Evolutionary conservation across 805 yeast species (phyloP), one percentile per base, ranked within the genome.

Genomic region (Lipomyces orientalis): DNA sequence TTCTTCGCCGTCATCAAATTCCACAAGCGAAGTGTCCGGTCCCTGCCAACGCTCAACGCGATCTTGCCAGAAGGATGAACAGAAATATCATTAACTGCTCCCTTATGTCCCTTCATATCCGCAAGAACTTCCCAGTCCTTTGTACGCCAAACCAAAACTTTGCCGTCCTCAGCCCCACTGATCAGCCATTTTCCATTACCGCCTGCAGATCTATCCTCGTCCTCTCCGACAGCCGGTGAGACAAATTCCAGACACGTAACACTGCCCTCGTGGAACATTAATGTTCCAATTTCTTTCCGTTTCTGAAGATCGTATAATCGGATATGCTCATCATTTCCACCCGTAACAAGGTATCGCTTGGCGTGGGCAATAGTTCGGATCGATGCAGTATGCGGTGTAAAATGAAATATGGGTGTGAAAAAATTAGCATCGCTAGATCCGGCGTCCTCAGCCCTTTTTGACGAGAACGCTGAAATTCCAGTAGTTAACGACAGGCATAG

Each of bases 81-180:
- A 35, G 93, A 90, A 55, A 95, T 75, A 77, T 93, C 98, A 72
- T 89, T 90, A 55, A 95, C 85, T 62, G 90, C 83, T n/a, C 87
- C 94, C 56, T 84, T 84, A 79, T 94, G 98, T 12, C 98, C 98
- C 77, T 93, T 93, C 78, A 95, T 81, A 14, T 88, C 87, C 4
- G 95, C 97, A 77, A 91, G 88, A 55, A 87, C 84, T 76, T 95
- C 98, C 99, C 99, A 95, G 79, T 95, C 99, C 77, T 91, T 92
- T 2, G 95, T 90, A 78, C 98, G 84, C 99, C 99, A 95, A 54
- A 95, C 85, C 62, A 92, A 86, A 58, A 95, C 87, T 67, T 88
- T 89, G 31, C 97, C 97, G 77, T 95, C 98, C 56, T 90, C 97
- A 1, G 93, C 90, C 0, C 95, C 97, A 12, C 96, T 89, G 33